Evolutionary conservation across 176 grass and related monocot species (phyloP).

Genomic region (Dendrocalamus sinicus): DNA sequence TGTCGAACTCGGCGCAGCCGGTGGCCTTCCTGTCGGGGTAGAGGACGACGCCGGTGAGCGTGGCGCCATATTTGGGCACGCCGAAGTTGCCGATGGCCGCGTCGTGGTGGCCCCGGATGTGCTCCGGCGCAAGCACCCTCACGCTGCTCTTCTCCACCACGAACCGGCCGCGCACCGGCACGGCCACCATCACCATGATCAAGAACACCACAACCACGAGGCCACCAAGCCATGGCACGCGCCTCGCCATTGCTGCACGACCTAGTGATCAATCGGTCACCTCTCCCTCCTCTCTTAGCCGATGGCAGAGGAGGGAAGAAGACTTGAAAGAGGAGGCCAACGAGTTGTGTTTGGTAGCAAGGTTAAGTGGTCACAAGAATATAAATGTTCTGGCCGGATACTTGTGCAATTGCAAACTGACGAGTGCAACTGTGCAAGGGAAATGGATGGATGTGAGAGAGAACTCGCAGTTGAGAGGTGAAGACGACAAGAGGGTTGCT

Average conservation of each 20-base stretch:
- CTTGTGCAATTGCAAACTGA: not conserved
- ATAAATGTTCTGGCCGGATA: not conserved
- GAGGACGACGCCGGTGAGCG: conserved; percentile 75
- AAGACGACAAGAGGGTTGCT: conserved; percentile 40
- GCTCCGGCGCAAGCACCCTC: conserved; percentile 70
- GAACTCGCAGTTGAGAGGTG: not conserved
- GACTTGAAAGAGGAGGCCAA: not conserved
- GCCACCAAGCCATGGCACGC: conserved; percentile 10
- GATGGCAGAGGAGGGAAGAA: not conserved
- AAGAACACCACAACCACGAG: not conserved
- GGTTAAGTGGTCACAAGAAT: conserved; percentile 6
- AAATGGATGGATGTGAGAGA: not conserved
- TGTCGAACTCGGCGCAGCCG: conserved; percentile 62
- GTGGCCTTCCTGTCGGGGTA: conserved; percentile 73
- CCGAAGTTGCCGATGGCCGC: conserved; percentile 96
- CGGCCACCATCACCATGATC: not conserved
- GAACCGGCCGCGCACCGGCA: conserved; percentile 55
- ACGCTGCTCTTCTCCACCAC: conserved; percentile 95
- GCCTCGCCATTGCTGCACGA: conserved; percentile 32
- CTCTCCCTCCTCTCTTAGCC: not conserved
- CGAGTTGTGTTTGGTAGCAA: conserved; percentile 35
- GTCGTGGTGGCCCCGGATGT: conserved; percentile 79
- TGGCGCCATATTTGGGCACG: conserved; percentile 87
- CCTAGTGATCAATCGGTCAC: not conserved
- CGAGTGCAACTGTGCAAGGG: not conserved